Evolutionary conservation across 2,329 filamentous ascomycete species (phyloP), one percentile per base, ranked within the genome.

Genomic region (Emergomyces orientalis): DNA sequence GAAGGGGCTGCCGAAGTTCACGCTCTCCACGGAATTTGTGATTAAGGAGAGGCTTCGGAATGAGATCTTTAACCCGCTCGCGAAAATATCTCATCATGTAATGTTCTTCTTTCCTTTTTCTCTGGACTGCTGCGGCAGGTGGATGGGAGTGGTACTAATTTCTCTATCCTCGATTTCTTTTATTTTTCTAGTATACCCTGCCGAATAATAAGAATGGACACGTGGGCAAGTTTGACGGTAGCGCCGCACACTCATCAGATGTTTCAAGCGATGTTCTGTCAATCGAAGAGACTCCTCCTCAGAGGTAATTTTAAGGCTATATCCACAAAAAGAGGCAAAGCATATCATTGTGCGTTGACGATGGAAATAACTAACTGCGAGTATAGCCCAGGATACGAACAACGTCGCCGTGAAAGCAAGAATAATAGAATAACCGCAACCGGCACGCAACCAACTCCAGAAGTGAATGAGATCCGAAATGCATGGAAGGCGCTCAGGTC

Each of bases 21-120:
- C 55, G 6, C 61, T 74, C 17, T 65, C 70, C 41, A 61, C 63
- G 4, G 66, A 66, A 19, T 60, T 67, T 13, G 66, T 68, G 19
- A 62, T 68, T 1, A 65, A 59, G 30, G 47, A 67, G 51, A 69
- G 59, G 58, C 66, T 74, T 34, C 51, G 68, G 32, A 59, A 59
- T 30, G 71, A 74, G n/a, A 71, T 74, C 13, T 65, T 73, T 22
- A 64, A 73, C 39, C 72, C 72, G 3, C 67, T 73, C 63, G 66
- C 67, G 25, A 74, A 74, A 58, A 73, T 74, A n/a, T 30, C 66
- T 43, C 71, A 74, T 49, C 67, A 73, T 62, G 72, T 74, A 66
- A n/a, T 66, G 71, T 64, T 19, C 8, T 30, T 39, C 22, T 39
- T 25, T 34, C 13, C 17, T 32, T 58, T n/a, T 37, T 30, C n/a